phyloP scores from a whole-genome alignment of 2,329 filamentous ascomycete species.

The Dactylella cylindrospora region DNA sequence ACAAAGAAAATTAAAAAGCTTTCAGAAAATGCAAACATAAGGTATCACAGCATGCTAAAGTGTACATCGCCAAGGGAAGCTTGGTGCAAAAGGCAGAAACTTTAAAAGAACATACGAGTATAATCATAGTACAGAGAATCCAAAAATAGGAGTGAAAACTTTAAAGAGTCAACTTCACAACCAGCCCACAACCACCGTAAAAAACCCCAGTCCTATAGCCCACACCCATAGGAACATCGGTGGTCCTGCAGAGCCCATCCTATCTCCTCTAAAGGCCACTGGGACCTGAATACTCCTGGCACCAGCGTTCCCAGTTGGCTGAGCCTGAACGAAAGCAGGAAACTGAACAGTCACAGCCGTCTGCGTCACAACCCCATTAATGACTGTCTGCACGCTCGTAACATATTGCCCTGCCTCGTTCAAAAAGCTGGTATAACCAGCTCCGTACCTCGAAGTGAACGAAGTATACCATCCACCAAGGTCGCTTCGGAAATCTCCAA shows the following conservation, averaged over 20 bases:
- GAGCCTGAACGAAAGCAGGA: slow-evolving; percentile 32
- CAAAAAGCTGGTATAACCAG: slow-evolving; percentile 31
- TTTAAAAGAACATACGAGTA: not conserved
- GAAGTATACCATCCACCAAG: slow-evolving; percentile 35
- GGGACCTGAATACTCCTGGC: slow-evolving; percentile 15
- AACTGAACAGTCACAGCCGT: slow-evolving; percentile 41
- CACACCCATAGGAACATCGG: slow-evolving; percentile 36
- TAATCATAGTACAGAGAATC: slow-evolving; percentile 2
- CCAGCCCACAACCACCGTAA: slow-evolving; percentile 33
- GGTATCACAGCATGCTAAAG: slow-evolving; percentile 38
- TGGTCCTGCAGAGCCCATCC: slow-evolving; percentile 8
- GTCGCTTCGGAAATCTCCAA: slow-evolving; percentile 32
- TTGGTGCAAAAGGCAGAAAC: slow-evolving; percentile 3
- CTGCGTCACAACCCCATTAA: slow-evolving; percentile 25
- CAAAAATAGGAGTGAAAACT: slow-evolving; percentile 4
- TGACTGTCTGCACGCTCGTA: slow-evolving; percentile 26
- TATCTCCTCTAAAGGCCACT: slow-evolving; percentile 14
- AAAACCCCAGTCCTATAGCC: slow-evolving; percentile 28
- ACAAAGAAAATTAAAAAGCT: no score
- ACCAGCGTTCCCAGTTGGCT: slow-evolving; percentile 22
- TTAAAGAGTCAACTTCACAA: slow-evolving; percentile 8
- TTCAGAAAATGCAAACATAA: slow-evolving; percentile 3
- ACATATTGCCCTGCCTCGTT: slow-evolving; percentile 38
- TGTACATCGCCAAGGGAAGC: no score
- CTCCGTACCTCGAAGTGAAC: slow-evolving; percentile 26